Evolutionary conservation across 148 eudicot species (phyloP).

Genomic region (Fagopyrum homotropicum): DNA sequence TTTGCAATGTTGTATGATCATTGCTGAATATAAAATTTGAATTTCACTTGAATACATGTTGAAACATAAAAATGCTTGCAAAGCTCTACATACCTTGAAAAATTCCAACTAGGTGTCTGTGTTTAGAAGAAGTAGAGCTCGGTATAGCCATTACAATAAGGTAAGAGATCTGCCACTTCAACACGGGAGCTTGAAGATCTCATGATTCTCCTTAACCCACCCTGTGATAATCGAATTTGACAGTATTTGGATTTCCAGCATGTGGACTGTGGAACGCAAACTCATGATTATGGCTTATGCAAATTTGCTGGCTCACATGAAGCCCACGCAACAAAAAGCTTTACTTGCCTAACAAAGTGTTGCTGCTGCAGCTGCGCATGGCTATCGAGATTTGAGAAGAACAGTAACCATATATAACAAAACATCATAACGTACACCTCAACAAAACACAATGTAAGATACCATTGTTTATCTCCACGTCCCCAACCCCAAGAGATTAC

Average conservation of each 20-base stretch:
- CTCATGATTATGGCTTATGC: neutral
- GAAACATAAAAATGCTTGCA: neutral
- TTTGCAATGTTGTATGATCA: neutral
- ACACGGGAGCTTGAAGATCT: constrained; percentile 63
- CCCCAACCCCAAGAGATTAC: neutral
- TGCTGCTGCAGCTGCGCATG: neutral
- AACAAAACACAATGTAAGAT: neutral
- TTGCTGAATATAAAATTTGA: neutral
- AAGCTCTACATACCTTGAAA: constrained; percentile 6
- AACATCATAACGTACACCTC: neutral
- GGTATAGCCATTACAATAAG: constrained; percentile 79
- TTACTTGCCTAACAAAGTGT: neutral
- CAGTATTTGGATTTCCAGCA: neutral
- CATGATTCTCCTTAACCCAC: constrained; percentile 53
- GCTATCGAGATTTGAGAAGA: too few species aligned
- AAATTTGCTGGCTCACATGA: neutral
- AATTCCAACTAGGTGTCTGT: neutral
- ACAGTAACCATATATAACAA: neutral
- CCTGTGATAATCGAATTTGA: constrained; percentile 22
- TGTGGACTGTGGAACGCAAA: neutral
- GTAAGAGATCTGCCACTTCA: constrained; percentile 73
- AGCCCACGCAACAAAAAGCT: neutral
- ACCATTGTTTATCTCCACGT: too few species aligned
- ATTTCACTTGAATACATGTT: neutral
- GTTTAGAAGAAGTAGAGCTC: constrained; percentile 81